Base-by-base conservation (phyloP, 2,329 filamentous ascomycete genomes). In the Tolypocladium pustulatum region DNA sequence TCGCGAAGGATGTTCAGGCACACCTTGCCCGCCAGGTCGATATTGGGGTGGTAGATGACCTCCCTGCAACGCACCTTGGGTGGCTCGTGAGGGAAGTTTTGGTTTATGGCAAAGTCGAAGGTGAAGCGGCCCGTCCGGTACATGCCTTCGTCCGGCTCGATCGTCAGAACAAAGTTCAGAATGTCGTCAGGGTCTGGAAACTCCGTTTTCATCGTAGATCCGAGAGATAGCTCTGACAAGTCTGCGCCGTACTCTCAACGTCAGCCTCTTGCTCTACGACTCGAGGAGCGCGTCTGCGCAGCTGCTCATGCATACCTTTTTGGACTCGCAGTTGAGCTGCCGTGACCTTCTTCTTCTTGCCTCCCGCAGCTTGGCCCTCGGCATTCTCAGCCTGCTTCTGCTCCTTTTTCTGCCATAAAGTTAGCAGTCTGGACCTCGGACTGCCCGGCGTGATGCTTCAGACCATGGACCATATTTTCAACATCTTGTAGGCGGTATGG, bases 391-490 rank as follows among this genome's bases (percentile, higher is more conserved):
- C 92, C 76, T 95, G 90, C 77, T 96, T 91, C 81, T 97, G 91
- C 81, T 97, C 90, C 77, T 97, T 94, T 79, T 96, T 92, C 87
- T 96, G 75, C 69, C 69, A 73, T 17, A 30, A 43, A 34, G 52
- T 65, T 40, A 69, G 69, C 60, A 61, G 10, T n/a, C 40, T 27
- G 15, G 17, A 9, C 55, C 43, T 5, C 32, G 7, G 7, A 32
- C 41, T 37, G 27, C 30, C 12, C 10, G 30, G 37, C 6, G 17
- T 15, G 37, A 20, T 20, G n/a, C 7, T 51, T 69, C 81, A 56
- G 80, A 95, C 91, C 93, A 97, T 96, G 69, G 91, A 96, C 94
- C 93, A 97, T 81, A 97, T 97, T 80, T 97, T 97, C 81, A 97
- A 83, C 94, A 97, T 97, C 71, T 79, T 92, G 78, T 55, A 51